These are phyloP conservation scores for Pseudotulostoma volvatum DNA, from an alignment of 495 filamentous ascomycete genomes.

Conservation along the genomic window DNA sequence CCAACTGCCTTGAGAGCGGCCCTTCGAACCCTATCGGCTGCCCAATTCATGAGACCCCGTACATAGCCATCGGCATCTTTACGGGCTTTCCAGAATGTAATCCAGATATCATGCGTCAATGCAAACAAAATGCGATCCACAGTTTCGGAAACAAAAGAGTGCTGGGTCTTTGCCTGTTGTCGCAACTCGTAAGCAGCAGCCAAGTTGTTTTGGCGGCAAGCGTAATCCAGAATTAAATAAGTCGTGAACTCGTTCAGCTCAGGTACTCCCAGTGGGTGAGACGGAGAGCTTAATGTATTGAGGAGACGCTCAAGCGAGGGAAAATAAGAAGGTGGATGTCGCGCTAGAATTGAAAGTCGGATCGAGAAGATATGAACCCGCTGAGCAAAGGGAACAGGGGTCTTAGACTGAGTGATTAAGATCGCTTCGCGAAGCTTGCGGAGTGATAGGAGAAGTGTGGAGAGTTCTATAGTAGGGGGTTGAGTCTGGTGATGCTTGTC, in stretches of 20 bases:
- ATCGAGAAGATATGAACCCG: slow-evolving; percentile 68
- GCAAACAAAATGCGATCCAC: slow-evolving; percentile 52
- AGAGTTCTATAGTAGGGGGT: slow-evolving; percentile 35
- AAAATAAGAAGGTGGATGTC: slow-evolving; percentile 74
- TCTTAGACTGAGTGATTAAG: slow-evolving; percentile 44
- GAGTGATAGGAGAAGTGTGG: slow-evolving; percentile 52
- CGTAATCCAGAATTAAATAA: slow-evolving; percentile 75
- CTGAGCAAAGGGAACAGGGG: slow-evolving; percentile 43
- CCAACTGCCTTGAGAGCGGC: slow-evolving; percentile 74
- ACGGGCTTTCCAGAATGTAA: slow-evolving; percentile 55
- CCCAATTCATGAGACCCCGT: slow-evolving; percentile 62
- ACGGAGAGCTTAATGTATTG: slow-evolving; percentile 43
- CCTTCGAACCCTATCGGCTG: slow-evolving; percentile 48
- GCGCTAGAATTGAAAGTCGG: slow-evolving; percentile 60
- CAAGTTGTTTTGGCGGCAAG: slow-evolving; percentile 67
- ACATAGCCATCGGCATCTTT: slow-evolving; percentile 59
- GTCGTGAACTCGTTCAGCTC: slow-evolving; percentile 63
- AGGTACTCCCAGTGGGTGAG: slow-evolving; percentile 41
- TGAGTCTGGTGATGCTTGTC: slow-evolving; percentile 12
- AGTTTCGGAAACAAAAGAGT: slow-evolving; percentile 40
- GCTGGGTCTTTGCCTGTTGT: slow-evolving; percentile 25
- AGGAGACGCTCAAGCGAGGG: slow-evolving; percentile 72
- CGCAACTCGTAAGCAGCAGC: slow-evolving; percentile 51
- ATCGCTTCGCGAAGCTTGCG: slow-evolving; percentile 85
- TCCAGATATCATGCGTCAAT: slow-evolving; percentile 67